phyloP scores from a whole-genome alignment of 106 monocot species.

The Vanilla planifolia region DNA sequence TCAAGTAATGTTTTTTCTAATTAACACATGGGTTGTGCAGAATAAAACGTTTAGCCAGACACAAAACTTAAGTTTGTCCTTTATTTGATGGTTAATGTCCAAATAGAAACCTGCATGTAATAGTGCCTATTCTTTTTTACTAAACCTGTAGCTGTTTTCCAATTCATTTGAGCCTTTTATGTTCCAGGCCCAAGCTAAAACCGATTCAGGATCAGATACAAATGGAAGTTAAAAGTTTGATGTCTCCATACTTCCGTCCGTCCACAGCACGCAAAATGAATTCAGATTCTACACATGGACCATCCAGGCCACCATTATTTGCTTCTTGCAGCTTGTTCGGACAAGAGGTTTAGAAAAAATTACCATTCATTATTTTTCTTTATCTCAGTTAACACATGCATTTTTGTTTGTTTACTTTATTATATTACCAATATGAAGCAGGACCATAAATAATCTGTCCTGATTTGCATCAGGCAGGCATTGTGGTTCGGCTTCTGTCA shows the following conservation, averaged over 20 bases:
- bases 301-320: slow-evolving; percentile 37
- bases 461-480: neutral
- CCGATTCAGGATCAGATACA: slow-evolving; percentile 44
- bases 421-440: neutral
- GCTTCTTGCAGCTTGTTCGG: slow-evolving; percentile 95
- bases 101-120: neutral
- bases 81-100: neutral
- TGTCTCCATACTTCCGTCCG: slow-evolving; percentile 41
- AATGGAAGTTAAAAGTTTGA: slow-evolving; percentile 64
- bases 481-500: slow-evolving; percentile 4
- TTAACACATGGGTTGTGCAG: too few species aligned
- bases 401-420: too few species aligned
- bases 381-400: too few species aligned
- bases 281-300: slow-evolving; percentile 12
- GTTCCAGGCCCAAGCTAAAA: slow-evolving; percentile 68
- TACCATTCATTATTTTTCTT: too few species aligned
- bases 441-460: neutral
- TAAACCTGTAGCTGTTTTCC: neutral
- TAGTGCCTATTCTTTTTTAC: neutral
- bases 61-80: neutral
- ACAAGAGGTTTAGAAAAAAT: slow-evolving; percentile 41
- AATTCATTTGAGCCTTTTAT: neutral
- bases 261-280: slow-evolving; percentile 11
- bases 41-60: neutral
- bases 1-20: neutral